These are phyloP conservation scores for Phytophthora chlamydospora DNA, from an alignment of 352 stramenopile species.

Conservation along the genomic window DNA sequence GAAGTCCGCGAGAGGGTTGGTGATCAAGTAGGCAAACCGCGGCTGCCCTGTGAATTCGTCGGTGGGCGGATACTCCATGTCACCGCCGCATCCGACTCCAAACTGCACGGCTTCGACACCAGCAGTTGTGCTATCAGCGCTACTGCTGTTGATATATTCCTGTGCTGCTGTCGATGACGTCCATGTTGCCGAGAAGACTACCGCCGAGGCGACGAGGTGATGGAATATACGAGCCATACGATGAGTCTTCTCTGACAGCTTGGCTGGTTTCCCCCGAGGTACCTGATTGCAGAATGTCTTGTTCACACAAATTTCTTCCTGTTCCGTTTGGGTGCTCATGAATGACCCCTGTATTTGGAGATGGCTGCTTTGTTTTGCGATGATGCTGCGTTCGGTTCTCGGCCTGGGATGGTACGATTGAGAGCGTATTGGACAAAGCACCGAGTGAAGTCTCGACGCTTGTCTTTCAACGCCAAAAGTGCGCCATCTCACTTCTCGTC, in stretches of 20 bases:
- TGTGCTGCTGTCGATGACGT: not conserved
- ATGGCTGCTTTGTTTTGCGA: slow-evolving; percentile 6
- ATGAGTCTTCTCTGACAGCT: not conserved
- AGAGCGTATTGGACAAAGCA: too few relatives aligned
- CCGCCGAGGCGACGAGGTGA: slow-evolving; percentile 1
- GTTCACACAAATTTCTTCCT: not conserved
- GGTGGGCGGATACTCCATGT: slow-evolving; percentile 32
- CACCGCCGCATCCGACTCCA: slow-evolving; percentile 41
- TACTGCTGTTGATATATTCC: slow-evolving; percentile 12
- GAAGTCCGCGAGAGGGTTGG: slow-evolving; percentile 53
- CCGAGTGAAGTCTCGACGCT: too few relatives aligned
- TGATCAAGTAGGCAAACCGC: slow-evolving; percentile 44
- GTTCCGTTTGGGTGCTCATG: not conserved
- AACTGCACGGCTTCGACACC: slow-evolving; percentile 27
- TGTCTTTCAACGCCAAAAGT: too few relatives aligned
- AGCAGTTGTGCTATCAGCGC: not conserved
- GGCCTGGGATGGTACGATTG: slow-evolving; percentile 3
- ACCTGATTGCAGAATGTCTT: slow-evolving; percentile 14
- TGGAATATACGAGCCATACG: slow-evolving; percentile 6
- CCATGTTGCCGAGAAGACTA: slow-evolving; percentile 7
- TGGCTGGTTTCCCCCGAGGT: slow-evolving; percentile 2
- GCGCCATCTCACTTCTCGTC: too few relatives aligned
- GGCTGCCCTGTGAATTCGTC: slow-evolving; percentile 30
- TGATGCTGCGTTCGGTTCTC: slow-evolving; percentile 1
- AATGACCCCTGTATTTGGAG: not conserved